Base-by-base conservation (phyloP, 176 grass and related monocot genomes). In the Miscanthus lutarioriparius region DNA sequence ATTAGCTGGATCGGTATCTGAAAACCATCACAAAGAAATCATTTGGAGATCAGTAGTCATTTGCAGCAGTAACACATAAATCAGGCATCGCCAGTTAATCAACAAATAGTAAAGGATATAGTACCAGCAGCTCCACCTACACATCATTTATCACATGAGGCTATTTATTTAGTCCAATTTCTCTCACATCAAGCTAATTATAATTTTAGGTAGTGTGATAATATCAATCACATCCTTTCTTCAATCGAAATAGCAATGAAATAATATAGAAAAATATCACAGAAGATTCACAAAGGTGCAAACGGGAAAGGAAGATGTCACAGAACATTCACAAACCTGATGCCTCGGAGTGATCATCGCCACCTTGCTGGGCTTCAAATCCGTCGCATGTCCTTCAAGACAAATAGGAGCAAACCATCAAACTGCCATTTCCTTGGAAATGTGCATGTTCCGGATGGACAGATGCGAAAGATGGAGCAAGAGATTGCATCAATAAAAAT, bases 291-390 rank as follows among this genome's bases (percentile, higher is more conserved):
- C n/a, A n/a, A n/a, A n/a, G n/a, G n/a, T n/a, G n/a, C n/a, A n/a
- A n/a, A n/a, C n/a, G n/a, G n/a, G n/a, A n/a, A n/a, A n/a, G 3
- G 30, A 30, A 30, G 30, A 30, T n/a, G n/a, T n/a, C n/a, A n/a
- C n/a, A 30, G 16, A 49, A 33, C 51, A 32, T 17, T 16, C 38
- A 20, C 59, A 25, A 75, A 90, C 89, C 84, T 90, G 89, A 83
- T 67, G 75, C 17, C 83, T 87, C 80, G 1, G 43, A 83, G 1
- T 68, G 75, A 15, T 79, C 68, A 79, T 83, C 83, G 5, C 22
- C 84, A 62, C 22, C 83, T 16, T 30, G 69, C 0, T 59, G 56
- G 17, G 84, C 36, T 22, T 17, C 75, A 45, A 70, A 83, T 75
- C 51, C 84, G 63, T 70, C 67, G 12, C 84, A 83, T 16, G 41